Base-by-base conservation (phyloP, 441 rosid species). In the Euphorbia corollata region DNA sequence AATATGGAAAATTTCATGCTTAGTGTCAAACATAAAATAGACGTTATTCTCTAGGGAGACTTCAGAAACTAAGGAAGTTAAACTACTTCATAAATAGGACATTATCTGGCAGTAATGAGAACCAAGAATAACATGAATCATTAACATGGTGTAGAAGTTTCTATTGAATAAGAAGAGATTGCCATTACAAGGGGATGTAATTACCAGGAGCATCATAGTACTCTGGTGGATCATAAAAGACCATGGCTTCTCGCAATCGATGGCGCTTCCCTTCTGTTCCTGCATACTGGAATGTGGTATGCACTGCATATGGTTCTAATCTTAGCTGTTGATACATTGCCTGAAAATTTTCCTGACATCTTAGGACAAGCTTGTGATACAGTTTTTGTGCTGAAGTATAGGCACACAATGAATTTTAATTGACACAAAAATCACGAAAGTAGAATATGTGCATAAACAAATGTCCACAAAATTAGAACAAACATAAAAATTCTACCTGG, bases 211-310 rank as follows among this genome's bases (percentile, higher is more conserved):
- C 70, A 68, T 95, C 91, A 72, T 87, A 91, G 77, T 95, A 95
- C 59, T 90, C 97, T 15, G 95, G 91, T 45, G 93, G 91, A 77
- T 95, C 98, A 82, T 82, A 90, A 76, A 95, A 95, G 67, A 82
- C 80, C 95, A 81, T 91, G 73, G 80, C 97, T 71, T 95, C 99
- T 68, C 99, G 87, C 69, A 95, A 76, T 64, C 99, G 86, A 66
- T 95, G 98, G 27, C 99, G 92, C 85, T 91, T 91, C 74, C 99
- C 99, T 70, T 88, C 99, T 8, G 99, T 95, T 61, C 97, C 99
- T 41, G 84, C 97, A 81, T 87, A 95, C 68, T 95, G 99, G 79
- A 87, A 95, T n/a, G 99, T 95, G 73, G 99, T 95, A 79, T 95
- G 99, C 78, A 95, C 74, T 23, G 98, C 98, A 68, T 90, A 95